Base-by-base conservation (phyloP, 2,329 filamentous ascomycete genomes). In the Verticillium zaregamsianum region DNA sequence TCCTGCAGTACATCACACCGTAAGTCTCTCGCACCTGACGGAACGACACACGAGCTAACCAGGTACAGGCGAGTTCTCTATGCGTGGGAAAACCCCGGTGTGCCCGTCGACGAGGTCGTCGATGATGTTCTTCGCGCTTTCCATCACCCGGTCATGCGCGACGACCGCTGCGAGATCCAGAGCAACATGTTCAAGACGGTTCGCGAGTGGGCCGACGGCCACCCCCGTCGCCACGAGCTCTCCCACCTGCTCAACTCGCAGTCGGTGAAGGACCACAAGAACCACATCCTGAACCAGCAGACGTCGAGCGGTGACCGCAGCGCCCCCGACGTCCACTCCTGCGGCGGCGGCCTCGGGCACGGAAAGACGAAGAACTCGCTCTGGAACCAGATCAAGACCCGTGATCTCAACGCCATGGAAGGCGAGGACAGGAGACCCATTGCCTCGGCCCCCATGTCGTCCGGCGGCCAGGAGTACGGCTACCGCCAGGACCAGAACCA, bases 101-200 rank as follows among this genome's bases (percentile, higher is more conserved):
- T 97, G 0, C 86, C 92, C 0, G 89, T 95, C 4, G 86, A 96
- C 40, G 90, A 96, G 74, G 90, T 98, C 0, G 81, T 93, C 65
- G 82, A 91, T 65, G 94, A 98, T 67, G 86, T 96, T 49, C 79
- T 93, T 56, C 86, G 86, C 28, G 88, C 92, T 12, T 96, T 98
- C 79, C 95, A 99, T 73, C 95, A 99, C 72, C 95, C 95, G 1
- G 90, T 90, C 7, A 80, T 92, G 33, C 89, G 94, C 28, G 85
- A 95, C 68, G 87, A 90, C 60, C 80, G 82, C 61, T 79, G 91
- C 62, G 91, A 96, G 72, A 88, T 95, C 32, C 95, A 98, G 66
- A 84, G 86, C 55, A 88, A 88, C 59, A 99, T 99, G 95, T 98
- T 91, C 77, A 83, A 87, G 60, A 92, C 90, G 0, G 92, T 99